phyloP scores from a whole-genome alignment of 2,329 filamentous ascomycete species.

The Orbilia javanica region DNA sequence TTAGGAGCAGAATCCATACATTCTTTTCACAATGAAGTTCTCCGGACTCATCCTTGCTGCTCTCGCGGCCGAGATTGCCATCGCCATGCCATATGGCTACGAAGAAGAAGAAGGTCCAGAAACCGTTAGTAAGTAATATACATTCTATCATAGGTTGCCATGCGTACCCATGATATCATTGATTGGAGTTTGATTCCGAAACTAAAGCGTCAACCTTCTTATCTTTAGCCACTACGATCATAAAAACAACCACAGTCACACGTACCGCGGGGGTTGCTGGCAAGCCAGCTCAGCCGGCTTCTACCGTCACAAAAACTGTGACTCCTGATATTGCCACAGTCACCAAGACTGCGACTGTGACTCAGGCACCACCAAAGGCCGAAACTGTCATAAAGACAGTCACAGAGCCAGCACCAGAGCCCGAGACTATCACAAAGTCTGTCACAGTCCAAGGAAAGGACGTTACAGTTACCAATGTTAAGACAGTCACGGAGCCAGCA shows the following conservation, averaged over 20 bases:
- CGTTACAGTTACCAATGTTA: not conserved
- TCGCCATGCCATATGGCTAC: not conserved
- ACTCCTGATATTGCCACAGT: not conserved
- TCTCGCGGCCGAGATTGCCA: not conserved
- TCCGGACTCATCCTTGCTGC: conserved; percentile 1
- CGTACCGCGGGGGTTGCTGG: not conserved
- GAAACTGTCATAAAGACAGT: not conserved
- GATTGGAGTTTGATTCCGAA: not conserved
- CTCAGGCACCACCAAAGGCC: too few relatives aligned
- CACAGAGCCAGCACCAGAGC: not conserved
- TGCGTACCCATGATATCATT: not conserved
- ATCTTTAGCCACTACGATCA: not conserved
- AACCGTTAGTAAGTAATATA: not conserved
- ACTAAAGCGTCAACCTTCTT: not conserved
- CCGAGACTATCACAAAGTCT: not conserved
- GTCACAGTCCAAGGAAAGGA: not conserved
- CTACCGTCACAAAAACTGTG: not conserved
- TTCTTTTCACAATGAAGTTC: conserved; percentile 20
- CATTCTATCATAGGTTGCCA: not conserved
- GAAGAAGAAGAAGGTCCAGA: not conserved
- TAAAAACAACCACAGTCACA: not conserved
- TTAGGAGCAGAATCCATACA: not conserved
- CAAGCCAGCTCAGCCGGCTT: not conserved
- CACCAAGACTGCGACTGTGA: too few relatives aligned
- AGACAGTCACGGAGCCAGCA: not conserved